These are phyloP conservation scores for Phytopythium mirpurense DNA, from an alignment of 352 stramenopile species.

Conservation along the genomic window DNA sequence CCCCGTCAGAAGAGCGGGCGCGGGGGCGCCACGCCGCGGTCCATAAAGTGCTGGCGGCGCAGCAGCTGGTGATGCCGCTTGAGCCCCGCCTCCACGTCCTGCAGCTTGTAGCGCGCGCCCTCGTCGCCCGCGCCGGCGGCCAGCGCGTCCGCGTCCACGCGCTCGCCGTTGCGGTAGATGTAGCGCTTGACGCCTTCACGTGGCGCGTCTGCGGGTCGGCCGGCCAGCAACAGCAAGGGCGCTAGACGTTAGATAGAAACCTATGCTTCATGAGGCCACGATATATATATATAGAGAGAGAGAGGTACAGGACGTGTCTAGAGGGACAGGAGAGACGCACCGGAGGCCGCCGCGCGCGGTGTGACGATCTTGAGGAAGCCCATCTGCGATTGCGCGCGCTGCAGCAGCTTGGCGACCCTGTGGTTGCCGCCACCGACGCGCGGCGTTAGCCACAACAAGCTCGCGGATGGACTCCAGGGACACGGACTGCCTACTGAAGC, in stretches of 20 bases:
- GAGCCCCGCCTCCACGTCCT: constrained; percentile 66
- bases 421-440: not conserved
- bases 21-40: constrained; percentile 48
- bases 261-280: no score
- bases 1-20: constrained; percentile 42
- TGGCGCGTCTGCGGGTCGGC: constrained; percentile 12
- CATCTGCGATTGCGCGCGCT: constrained; percentile 78
- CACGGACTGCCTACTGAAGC: no score
- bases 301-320: no score
- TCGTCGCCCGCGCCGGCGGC: constrained; percentile 41
- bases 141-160: constrained; percentile 38
- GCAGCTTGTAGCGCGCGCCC: constrained; percentile 60
- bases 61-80: constrained; percentile 72
- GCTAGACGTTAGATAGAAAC: no score
- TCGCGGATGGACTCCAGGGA: no score
- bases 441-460: not conserved
- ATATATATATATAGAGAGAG: no score
- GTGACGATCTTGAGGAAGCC: constrained; percentile 86
- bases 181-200: constrained; percentile 70
- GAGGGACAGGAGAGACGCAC: constrained; percentile 18
- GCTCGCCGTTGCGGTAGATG: constrained; percentile 80
- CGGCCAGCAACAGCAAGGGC: no score
- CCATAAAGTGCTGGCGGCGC: constrained; percentile 84
- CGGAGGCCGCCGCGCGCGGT: constrained; percentile 36
- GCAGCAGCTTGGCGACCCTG: constrained; percentile 61